Percentiles rank a stretch among this genome's conserved stretches.
Evolutionary conservation across 495 filamentous ascomycete genomes (phyloP).

Genomic region (Penicillium malachiteum): DNA sequence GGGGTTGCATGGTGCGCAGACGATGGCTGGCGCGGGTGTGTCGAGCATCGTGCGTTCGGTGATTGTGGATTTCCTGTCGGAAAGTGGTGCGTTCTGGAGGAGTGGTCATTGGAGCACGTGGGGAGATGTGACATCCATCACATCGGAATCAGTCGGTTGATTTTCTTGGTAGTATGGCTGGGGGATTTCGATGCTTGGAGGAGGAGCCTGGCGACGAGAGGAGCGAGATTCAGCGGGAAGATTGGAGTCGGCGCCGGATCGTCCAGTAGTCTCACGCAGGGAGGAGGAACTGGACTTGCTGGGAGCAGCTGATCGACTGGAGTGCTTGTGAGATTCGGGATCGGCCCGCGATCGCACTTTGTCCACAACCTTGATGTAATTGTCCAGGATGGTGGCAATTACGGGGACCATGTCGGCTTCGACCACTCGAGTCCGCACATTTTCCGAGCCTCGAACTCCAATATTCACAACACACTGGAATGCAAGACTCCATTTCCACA

Average conservation of each 20-base stretch:
- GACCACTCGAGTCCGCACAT: conserved; percentile 88
- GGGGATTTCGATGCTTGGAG: conserved; percentile 73
- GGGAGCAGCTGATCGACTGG: conserved; percentile 39
- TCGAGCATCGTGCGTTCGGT: conserved; percentile 59
- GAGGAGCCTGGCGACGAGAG: conserved; percentile 66
- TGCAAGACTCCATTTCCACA: conserved; percentile 99
- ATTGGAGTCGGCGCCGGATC: conserved; percentile 39
- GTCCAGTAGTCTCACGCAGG: conserved; percentile 22
- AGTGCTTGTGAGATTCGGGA: conserved; percentile 57
- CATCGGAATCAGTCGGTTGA: conserved; percentile 46
- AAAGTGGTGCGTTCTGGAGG: conserved; percentile 74
- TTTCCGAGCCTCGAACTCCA: conserved; percentile 91
- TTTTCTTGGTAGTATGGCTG: conserved; percentile 52
- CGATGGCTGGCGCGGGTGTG: conserved; percentile 44
- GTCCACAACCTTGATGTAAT: conserved; percentile 95
- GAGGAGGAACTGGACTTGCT: conserved; percentile 26
- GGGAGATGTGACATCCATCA: conserved; percentile 65
- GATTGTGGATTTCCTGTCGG: conserved; percentile 46
- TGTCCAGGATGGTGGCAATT: conserved; percentile 97
- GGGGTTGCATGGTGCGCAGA: conserved; percentile 61
- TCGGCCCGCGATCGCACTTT: conserved; percentile 84
- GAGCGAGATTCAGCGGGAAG: conserved; percentile 44
- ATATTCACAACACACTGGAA: conserved; percentile 99
- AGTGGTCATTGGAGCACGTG: conserved; percentile 67
- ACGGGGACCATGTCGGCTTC: conserved; percentile 99